Evolutionary conservation across 2,329 filamentous ascomycete genomes (phyloP), one percentile per base, ranked within the genome.

Genomic region (Neocucurbitaria cava): DNA sequence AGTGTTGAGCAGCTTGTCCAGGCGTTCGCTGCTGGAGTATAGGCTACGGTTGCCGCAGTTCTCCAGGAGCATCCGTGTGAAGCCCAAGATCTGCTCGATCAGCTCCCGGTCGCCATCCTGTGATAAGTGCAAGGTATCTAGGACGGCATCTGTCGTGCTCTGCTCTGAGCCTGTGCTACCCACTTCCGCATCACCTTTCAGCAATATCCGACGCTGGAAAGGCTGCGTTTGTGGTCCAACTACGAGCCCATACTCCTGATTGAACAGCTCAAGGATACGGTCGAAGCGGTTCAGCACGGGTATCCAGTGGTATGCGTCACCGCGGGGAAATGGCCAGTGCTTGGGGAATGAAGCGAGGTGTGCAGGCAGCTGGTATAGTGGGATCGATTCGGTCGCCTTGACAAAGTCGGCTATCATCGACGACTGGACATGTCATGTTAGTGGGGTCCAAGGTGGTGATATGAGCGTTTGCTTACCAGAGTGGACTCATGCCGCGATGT

Each of bases 281-380:
- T 99, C 95, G 76, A 99, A 98, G 53, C 92, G 89, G 76, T 99
- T 96, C 56, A 99, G 80, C 21, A 96, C 84, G 24, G 91, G 89
- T 64, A 99, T 97, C 96, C 96, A 99, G 81, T 99, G 94, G 74
- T 98, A 98, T 26, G 98, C 82, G 75, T 99, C 95, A 56, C 95
- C 96, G 74, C 94, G 87, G 35, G 94, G 94, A 71, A 98, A 96
- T 2, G 93, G 92, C 95, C 95, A 99, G 83, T 89, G 83, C 61
- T 88, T 88, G 54, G 94, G 92, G 73, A 98, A 98, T 51, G 84
- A 85, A 66, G 84, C 83, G 62, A 99, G 89, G 64, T 89, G 86
- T 66, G 85, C 80, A 64, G 92, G 91, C 63, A 99, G 83, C 73
- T 90, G 85, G 68, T 89, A 87, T 68, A 97, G 80, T 43, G 92